Base-by-base conservation (phyloP, 768 basidiomycete genomes). In the Mycena kentingensis region DNA sequence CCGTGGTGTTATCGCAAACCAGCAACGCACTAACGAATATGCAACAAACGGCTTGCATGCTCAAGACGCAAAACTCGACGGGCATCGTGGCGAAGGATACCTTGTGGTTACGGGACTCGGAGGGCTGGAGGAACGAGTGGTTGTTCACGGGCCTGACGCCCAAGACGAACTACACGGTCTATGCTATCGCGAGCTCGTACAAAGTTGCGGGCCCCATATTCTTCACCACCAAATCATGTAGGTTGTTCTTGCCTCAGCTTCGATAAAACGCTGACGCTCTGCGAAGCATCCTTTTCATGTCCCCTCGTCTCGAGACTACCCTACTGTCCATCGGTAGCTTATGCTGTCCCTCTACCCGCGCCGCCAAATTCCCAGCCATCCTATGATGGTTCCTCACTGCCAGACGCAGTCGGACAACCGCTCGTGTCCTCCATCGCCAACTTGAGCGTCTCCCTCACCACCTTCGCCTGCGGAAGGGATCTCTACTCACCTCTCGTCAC, bases 381-480 rank as follows among this genome's bases (percentile, higher is more conserved):
- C 1, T 81, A 88, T 65, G 74, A 81, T 19, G 70, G 73, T 6
- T 67, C 70, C 12, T 82, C 76, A 19, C 69, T 91, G 12, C 83
- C 86, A 0, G 53, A 63, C 4, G 51, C 58, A 19, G 63, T 90
- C n/a, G 70, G 78, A 18, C 62, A 65, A 11, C 77, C 80, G 6
- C 76, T 92, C 36, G 61, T 84, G 36, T 70, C 75, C 21, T 81
- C 79, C 53, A 68, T 94, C 57, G 68, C 82, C 43, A 90, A 91
- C 69, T 92, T 94, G 68, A 87, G 90, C 1, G 76, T 77, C 1
- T 78, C 82, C 18, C 80, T 95, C 8, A 77, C 79, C 27, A 88
- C 87, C 3, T 82, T 85, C 54, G 80, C 90, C 1, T 94, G 93
- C 64, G 88, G 89, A 16, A 79, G 88, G 25, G 90, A 93, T 63